These are phyloP conservation scores for Hypsizygus marmoreus DNA, from an alignment of 768 basidiomycete species.

Conservation along the genomic window DNA sequence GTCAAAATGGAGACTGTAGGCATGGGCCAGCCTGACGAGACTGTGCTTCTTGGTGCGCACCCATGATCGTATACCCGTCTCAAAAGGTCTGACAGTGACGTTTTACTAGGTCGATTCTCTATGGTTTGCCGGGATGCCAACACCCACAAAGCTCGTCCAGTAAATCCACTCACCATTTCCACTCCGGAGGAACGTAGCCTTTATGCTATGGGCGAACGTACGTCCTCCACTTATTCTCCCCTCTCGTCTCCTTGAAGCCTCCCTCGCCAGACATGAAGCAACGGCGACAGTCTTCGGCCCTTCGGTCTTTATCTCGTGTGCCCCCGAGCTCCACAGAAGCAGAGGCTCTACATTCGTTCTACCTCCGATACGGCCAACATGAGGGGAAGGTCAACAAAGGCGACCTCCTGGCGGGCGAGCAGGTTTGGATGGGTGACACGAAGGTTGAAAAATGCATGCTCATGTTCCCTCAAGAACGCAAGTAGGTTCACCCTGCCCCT, in stretches of 20 bases:
- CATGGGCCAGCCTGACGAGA: slow-evolving; percentile 49
- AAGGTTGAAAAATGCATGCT: slow-evolving; percentile 67
- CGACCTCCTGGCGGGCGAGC: slow-evolving; percentile 34
- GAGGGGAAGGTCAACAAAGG: slow-evolving; percentile 22
- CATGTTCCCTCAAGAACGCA: slow-evolving; percentile 87
- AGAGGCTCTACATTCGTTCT: slow-evolving; percentile 66
- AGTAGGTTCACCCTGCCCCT: slow-evolving; percentile 45
- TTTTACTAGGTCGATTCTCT: slow-evolving; percentile 73
- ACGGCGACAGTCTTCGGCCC: slow-evolving; percentile 52
- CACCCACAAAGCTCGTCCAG: slow-evolving; percentile 62
- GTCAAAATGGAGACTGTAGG: slow-evolving; percentile 78
- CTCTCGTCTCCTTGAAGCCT: neutral
- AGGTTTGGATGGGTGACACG: slow-evolving; percentile 78
- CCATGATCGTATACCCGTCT: neutral
- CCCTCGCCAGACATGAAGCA: slow-evolving; percentile 55
- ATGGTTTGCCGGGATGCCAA: slow-evolving; percentile 82
- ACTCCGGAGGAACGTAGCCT: slow-evolving; percentile 66
- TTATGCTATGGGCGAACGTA: slow-evolving; percentile 69
- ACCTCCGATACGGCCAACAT: slow-evolving; percentile 57
- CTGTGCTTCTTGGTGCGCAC: slow-evolving; percentile 64
- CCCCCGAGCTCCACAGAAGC: slow-evolving; percentile 77
- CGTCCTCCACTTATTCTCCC: slow-evolving; percentile 17
- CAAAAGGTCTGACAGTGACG: neutral
- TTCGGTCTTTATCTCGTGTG: slow-evolving; percentile 65
- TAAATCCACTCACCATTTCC: slow-evolving; percentile 62